Evolutionary conservation across 2,329 filamentous ascomycete species (phyloP).

Genomic region (Aspergillus sp.): DNA sequence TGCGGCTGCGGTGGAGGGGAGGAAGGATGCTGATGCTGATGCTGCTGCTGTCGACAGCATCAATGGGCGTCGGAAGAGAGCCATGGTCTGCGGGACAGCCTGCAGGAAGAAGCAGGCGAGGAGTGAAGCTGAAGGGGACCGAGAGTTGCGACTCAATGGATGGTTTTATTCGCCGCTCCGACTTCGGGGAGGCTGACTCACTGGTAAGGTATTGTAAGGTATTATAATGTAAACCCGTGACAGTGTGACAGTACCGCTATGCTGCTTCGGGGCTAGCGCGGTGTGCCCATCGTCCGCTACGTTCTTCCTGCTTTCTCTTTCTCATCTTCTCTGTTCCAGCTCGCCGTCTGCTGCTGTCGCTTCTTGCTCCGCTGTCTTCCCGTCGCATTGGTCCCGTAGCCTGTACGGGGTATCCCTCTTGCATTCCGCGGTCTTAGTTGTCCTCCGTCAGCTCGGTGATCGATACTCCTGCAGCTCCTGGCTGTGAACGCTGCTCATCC

Average conservation of each 20-base stretch:
- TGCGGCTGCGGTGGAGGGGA: constrained; percentile 17
- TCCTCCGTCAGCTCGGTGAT: constrained; percentile 4
- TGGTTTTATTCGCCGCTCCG: constrained; percentile 13
- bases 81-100: constrained; percentile 21
- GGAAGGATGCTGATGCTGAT: constrained; percentile 10
- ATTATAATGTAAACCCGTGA: background rate
- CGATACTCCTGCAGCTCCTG: constrained; percentile 11
- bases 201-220: background rate
- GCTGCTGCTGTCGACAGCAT: constrained; percentile 23
- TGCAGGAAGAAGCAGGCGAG: constrained; percentile 6
- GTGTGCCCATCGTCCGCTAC: constrained; percentile 3
- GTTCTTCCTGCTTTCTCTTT: background rate
- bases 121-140: background rate
- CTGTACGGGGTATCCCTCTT: too few species aligned
- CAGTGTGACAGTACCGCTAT: constrained; percentile 8
- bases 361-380: background rate
- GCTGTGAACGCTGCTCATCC: too few species aligned
- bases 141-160: background rate
- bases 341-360: background rate
- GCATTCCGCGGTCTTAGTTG: too few species aligned
- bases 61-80: constrained; percentile 30
- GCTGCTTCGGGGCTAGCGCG: constrained; percentile 8
- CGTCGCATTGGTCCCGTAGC: background rate
- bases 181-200: constrained; percentile 31
- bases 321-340: background rate